Conservation (phyloP, 2,329 filamentous ascomycete genomes). For the Zymoseptoria ardabiliae region DNA sequence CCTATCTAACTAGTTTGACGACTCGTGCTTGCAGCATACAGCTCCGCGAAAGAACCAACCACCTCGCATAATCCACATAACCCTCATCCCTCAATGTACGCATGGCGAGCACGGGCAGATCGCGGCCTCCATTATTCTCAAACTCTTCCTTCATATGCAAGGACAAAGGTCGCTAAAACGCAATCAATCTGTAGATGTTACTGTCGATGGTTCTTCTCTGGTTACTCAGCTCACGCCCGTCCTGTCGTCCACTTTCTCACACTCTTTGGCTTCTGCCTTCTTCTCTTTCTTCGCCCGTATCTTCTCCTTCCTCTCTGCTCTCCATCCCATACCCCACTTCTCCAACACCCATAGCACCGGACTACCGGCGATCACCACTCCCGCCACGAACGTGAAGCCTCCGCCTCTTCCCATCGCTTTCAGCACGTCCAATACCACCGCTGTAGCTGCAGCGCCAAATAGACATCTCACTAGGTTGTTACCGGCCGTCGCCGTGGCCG, state of each 20-base stretch:
- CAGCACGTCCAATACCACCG: conserved; percentile 37
- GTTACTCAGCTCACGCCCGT: neutral
- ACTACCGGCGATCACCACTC: conserved; percentile 32
- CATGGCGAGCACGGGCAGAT: no score
- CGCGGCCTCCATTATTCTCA: neutral
- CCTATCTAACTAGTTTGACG: no score
- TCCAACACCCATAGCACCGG: conserved; percentile 38
- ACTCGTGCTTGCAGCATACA: no score
- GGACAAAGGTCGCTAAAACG: neutral
- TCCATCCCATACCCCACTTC: conserved; percentile 37
- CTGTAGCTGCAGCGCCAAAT: conserved; percentile 32
- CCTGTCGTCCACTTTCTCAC: neutral
- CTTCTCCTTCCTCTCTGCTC: conserved; percentile 25
- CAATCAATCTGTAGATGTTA: neutral
- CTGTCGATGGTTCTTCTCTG: neutral
- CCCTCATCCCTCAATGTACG: no score
- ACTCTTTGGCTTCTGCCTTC: neutral
- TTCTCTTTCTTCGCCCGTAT: conserved; percentile 5
- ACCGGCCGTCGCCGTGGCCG: conserved; percentile 36
- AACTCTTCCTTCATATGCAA: neutral
- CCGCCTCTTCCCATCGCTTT: conserved; percentile 37
- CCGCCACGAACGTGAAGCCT: conserved; percentile 41
- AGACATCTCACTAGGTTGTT: conserved; percentile 31
- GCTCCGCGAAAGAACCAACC: no score
- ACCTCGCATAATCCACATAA: no score